Evolutionary conservation across 345 rosid species (phyloP), one percentile per base, ranked within the genome.

Genomic region (Clausena lansium): DNA sequence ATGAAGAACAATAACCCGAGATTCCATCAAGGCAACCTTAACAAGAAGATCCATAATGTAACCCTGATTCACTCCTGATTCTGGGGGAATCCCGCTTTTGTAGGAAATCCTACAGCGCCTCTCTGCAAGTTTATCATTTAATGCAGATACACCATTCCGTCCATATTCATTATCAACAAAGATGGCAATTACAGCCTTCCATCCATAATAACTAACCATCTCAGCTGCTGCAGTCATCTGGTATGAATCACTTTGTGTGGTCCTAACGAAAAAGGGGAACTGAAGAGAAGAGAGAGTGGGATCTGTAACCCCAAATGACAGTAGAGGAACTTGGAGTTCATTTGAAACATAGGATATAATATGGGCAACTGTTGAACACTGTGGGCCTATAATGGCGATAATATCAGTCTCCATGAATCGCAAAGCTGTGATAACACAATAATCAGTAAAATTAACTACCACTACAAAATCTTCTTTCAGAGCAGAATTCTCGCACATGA

Each of bases 141-240:
- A 86, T 55, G 94, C 91, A 28, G 97, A 86, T 4, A 95, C 73
- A 50, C 96, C 99, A 73, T 89, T 92, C 70, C 99, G 83, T 14
- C 99, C 99, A 58, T 82, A 88, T 72, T 95, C 97, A 82, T 95
- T 91, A 74, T 95, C 99, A 9, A 89, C 82, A 77, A 81, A 95
- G 75, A 95, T 91, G 73, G 93, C 94, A 70, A 88, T 90, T 4
- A 91, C 95, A 78, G 87, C 94, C 84, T 91, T 93, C 99, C 99
- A 95, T 32, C 87, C 89, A 70, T 89, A 95, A 39, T 77, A 38
- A 58, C 87, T 87, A 35, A 95, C 89, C 72, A 90, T 84, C 62
- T 95, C 92, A 50, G 97, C 91, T 73, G 92, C 87, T 22, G 98
- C 97, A 35, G 90, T 81, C 99, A 95, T 95, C 73, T 95, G 97